Percentiles rank a stretch among this genome's conserved stretches.
Conservation (phyloP, 768 basidiomycete genomes). For the Scleroderma citrinum region DNA sequence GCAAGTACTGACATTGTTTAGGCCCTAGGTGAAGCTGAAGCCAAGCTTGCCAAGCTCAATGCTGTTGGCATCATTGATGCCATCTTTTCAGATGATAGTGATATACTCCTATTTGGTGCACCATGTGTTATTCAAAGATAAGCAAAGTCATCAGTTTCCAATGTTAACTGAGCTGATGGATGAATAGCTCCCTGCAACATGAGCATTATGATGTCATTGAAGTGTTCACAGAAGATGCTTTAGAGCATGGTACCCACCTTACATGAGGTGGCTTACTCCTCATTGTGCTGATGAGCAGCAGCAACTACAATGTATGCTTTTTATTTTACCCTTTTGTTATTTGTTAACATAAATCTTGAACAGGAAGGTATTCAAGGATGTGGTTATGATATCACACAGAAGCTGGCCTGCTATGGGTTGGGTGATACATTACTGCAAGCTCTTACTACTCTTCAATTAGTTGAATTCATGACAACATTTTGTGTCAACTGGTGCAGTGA, state of each 20-base stretch:
- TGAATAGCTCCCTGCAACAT: not conserved
- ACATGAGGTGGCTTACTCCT: not conserved
- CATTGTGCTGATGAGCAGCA: not conserved
- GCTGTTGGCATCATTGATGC: not conserved
- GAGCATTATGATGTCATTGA: not conserved
- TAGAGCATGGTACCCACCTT: not conserved
- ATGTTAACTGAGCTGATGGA: not conserved
- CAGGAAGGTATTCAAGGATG: no score
- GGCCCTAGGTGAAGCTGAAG: constrained; percentile 5
- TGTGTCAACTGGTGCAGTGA: no score
- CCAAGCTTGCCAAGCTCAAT: not conserved
- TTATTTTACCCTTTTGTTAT: no score
- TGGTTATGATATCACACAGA: no score
- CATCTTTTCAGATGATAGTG: not conserved
- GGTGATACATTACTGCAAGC: no score
- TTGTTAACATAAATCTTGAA: no score
- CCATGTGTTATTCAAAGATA: not conserved
- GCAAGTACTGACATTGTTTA: not conserved
- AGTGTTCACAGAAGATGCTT: not conserved
- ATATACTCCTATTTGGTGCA: constrained; percentile 2
- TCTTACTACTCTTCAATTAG: no score
- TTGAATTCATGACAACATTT: no score
- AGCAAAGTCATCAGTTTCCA: not conserved
- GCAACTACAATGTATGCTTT: constrained; percentile 1
- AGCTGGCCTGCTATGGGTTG: no score